Conservation (phyloP, 495 filamentous ascomycete species). For the Xylaria castorea region DNA sequence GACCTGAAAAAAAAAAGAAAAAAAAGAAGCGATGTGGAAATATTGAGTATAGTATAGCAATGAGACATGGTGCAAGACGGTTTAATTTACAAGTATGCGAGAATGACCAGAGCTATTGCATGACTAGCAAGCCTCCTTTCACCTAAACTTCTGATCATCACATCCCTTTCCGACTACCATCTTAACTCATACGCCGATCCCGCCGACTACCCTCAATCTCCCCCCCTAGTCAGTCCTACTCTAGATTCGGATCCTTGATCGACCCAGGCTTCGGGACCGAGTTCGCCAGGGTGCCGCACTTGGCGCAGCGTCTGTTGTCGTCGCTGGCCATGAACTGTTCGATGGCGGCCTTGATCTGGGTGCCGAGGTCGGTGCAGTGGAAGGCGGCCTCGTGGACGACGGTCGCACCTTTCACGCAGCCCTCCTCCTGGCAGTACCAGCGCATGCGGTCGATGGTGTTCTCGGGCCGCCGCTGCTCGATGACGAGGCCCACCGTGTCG, state of each 20-base stretch:
- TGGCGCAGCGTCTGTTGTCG: conserved; percentile 75
- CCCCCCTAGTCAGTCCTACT: conserved; percentile 26
- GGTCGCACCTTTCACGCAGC: conserved; percentile 64
- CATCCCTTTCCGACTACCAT: background rate
- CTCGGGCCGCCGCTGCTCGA: conserved; percentile 83
- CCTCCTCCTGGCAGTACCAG: conserved; percentile 78
- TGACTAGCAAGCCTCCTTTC: background rate
- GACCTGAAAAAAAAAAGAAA: background rate
- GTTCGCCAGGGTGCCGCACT: conserved; percentile 76
- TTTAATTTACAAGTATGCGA: background rate
- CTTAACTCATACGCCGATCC: background rate
- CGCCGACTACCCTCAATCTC: background rate
- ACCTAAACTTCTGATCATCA: background rate
- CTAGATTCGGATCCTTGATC: conserved; percentile 59
- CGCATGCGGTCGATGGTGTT: conserved; percentile 77
- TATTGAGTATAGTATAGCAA: background rate
- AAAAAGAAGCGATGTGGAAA: too few relatives aligned
- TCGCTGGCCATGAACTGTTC: conserved; percentile 77
- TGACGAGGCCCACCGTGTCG: conserved; percentile 78
- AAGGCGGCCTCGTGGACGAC: conserved; percentile 88
- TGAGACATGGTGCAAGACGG: background rate
- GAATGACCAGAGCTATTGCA: background rate
- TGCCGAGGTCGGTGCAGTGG: conserved; percentile 91
- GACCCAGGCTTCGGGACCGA: conserved; percentile 56
- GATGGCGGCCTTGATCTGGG: conserved; percentile 94